Conservation (phyloP, 2,329 filamentous ascomycete genomes). For the Ophiostoma ulmi region DNA sequence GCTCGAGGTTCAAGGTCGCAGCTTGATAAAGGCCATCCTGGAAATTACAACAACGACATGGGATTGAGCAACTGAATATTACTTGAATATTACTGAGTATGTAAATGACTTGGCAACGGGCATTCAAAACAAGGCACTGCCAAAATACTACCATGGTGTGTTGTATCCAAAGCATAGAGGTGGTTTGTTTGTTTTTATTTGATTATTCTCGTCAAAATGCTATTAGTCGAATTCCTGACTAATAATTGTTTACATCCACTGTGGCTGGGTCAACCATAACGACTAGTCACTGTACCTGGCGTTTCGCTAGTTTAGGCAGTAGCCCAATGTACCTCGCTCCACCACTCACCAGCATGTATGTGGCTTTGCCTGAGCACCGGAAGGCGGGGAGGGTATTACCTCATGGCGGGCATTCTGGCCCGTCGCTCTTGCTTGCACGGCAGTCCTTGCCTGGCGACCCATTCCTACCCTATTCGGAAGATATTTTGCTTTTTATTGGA, state of each 20-base stretch:
- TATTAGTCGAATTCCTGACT: not conserved
- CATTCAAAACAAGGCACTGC: not conserved
- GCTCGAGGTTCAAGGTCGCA: no score
- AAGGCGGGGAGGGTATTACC: constrained; percentile 8
- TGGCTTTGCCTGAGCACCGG: constrained; percentile 12
- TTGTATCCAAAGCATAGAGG: not conserved
- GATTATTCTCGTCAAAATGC: not conserved
- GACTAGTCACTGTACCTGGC: not conserved
- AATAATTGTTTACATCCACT: not conserved
- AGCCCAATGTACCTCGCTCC: not conserved
- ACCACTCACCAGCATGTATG: constrained; percentile 22
- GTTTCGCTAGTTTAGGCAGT: constrained; percentile 1
- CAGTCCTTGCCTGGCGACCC: constrained; percentile 21
- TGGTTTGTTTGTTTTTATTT: not conserved
- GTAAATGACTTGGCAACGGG: not conserved
- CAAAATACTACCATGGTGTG: not conserved
- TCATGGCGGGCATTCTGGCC: constrained; percentile 2
- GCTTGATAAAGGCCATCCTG: no score
- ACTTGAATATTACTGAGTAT: no score
- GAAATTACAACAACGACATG: no score
- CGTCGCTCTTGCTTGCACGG: constrained; percentile 15
- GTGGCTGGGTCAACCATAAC: not conserved
- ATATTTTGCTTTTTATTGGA: not conserved
- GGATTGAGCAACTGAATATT: no score
- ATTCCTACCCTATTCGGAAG: constrained; percentile 18